Evolutionary conservation across 2,329 filamentous ascomycete species (phyloP).

Genomic region (Tothia fuscella): DNA sequence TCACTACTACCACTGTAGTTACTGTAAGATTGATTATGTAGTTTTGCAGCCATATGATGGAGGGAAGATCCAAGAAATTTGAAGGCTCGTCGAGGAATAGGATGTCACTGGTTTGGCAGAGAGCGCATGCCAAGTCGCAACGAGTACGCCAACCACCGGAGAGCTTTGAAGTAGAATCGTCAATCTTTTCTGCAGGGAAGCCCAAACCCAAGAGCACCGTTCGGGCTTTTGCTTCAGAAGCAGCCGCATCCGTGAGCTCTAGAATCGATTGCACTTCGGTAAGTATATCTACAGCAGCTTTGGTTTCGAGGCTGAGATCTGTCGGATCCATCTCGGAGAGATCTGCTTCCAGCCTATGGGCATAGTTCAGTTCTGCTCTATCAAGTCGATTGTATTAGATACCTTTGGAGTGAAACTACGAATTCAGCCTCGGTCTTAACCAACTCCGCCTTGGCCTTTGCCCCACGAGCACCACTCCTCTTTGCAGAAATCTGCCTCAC

Average conservation of each 20-base stretch:
- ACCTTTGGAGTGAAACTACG: constrained; percentile 42
- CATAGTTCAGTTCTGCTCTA: too few relatives aligned
- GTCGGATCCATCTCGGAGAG: constrained; percentile 45
- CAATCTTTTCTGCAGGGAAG: constrained; percentile 51
- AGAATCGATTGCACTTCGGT: constrained; percentile 55
- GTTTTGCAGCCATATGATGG: constrained; percentile 73
- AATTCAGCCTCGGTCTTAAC: constrained; percentile 56
- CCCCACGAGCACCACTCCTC: constrained; percentile 61
- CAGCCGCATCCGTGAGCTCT: constrained; percentile 50
- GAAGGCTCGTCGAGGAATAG: constrained; percentile 77
- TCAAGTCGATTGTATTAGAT: constrained; percentile 31
- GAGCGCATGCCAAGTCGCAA: constrained; percentile 35
- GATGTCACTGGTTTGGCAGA: constrained; percentile 64
- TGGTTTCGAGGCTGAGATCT: constrained; percentile 50
- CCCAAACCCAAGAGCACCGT: constrained; percentile 58
- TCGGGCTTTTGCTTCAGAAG: constrained; percentile 54
- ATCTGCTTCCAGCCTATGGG: constrained; percentile 41
- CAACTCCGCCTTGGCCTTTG: constrained; percentile 64
- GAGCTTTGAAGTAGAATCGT: constrained; percentile 49
- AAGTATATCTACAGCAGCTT: constrained; percentile 58
- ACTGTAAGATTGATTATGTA: constrained; percentile 49
- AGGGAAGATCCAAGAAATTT: constrained; percentile 72
- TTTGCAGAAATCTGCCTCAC: constrained; percentile 62
- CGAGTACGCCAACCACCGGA: constrained; percentile 51
- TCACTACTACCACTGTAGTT: constrained; percentile 64